Evolutionary conservation across 768 basidiomycete species (phyloP), one percentile per base, ranked within the genome.

Genomic region (Boletus tylopilopsis): DNA sequence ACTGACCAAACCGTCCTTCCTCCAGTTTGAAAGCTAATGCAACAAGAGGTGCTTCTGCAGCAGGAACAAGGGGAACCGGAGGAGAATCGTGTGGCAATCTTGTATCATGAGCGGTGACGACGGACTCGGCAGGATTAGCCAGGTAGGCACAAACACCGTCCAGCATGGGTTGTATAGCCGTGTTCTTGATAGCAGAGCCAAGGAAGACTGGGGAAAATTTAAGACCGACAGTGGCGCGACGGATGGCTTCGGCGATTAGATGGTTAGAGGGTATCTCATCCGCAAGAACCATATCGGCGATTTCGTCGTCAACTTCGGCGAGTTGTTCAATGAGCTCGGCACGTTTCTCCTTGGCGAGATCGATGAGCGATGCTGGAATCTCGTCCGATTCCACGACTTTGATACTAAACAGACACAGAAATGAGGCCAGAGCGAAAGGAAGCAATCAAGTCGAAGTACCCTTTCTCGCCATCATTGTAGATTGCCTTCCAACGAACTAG

Each of bases 11-110:
- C 21, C 90, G 79, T 5, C 95, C 94, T 73, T 99, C 96, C 68
- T 99, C 96, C 38, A 99, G 76, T 74, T 99, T 99, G 80, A 99
- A 99, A 12, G 96, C 96, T 42, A 99, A 74, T 8, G 90, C 94
- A 51, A 99, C 88, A 24, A 98, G 76, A 4, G 94, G 91, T 0
- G 90, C 90, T 24, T 82, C 78, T 0, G 90, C 82, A 8, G 94
- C 94, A 25, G 94, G 93, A 9, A 77, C 75, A 16, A 98, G 79
- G 0, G 84, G 77, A 7, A 96, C 82, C 16, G 79, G 80, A 7
- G 90, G 83, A 0, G 89, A 77, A 22, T 73, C 71, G 0, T 76
- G 63, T 1, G 88, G 82, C 2, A 80, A 75, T n/a, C 76, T 77
- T 0, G 86, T 86, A 62, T 96, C 94, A 57, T 93, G 83, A 2